These are phyloP conservation scores for Tarenaya hassleriana DNA, from an alignment of 345 rosid genomes.

Conservation along the genomic window DNA sequence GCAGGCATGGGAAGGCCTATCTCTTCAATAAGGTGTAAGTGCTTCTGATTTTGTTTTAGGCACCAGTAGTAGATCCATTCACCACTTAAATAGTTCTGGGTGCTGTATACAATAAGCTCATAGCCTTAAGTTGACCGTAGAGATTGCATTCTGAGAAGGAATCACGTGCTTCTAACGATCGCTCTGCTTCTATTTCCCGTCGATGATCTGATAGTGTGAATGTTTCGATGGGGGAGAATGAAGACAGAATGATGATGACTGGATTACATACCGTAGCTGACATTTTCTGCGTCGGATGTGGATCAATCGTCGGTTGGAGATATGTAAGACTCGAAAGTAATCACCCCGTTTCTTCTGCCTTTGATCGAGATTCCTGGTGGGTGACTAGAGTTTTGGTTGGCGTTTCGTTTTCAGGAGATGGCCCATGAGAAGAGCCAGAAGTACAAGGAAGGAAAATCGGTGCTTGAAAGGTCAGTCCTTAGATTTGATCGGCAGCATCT, in stretches of 20 bases:
- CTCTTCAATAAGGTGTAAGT: constrained; percentile 98
- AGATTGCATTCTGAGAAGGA: neutral
- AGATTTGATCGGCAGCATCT: neutral
- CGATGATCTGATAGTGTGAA: constrained; percentile 47
- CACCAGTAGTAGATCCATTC: too few species aligned
- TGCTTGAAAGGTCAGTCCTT: constrained; percentile 77
- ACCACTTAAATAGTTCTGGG: too few species aligned
- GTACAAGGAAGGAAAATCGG: constrained; percentile 98
- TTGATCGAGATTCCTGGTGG: neutral
- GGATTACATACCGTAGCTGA: constrained; percentile 89
- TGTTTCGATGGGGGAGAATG: constrained; percentile 57
- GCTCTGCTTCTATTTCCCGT: neutral
- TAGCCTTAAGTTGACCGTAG: neutral
- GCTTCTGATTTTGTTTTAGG: constrained; percentile 27
- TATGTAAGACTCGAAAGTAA: constrained; percentile 51
- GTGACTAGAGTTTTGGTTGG: constrained; percentile 2
- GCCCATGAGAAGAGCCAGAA: constrained; percentile 87
- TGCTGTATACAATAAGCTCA: constrained; percentile 14
- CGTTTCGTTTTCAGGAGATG: constrained; percentile 53
- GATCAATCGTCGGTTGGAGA: constrained; percentile 96
- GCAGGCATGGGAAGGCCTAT: constrained; percentile 95
- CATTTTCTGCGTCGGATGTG: constrained; percentile 91
- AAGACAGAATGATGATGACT: constrained; percentile 83
- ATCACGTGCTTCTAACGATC: neutral
- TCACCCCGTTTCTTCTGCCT: neutral